Conservation (phyloP, 2,329 filamentous ascomycete species). For the Coleophoma cylindrospora region DNA sequence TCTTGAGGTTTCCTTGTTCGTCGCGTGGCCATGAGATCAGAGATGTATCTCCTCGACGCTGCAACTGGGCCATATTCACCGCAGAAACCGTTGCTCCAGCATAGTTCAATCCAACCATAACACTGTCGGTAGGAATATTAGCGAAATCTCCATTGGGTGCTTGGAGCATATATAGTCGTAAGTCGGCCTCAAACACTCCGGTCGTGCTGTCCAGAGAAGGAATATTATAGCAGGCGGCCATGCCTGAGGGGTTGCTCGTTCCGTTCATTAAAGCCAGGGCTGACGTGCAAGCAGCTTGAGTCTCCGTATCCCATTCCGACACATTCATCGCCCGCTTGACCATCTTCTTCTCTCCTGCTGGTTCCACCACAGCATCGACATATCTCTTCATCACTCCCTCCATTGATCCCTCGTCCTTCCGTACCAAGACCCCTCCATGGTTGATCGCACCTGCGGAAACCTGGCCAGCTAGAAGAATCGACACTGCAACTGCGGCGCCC, state of each 20-base stretch:
- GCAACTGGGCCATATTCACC: slow-evolving; percentile 26
- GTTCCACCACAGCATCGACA: slow-evolving; percentile 23
- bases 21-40: slow-evolving; percentile 21
- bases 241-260: slow-evolving; percentile 67
- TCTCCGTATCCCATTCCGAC: slow-evolving; percentile 50
- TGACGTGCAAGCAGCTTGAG: slow-evolving; percentile 51
- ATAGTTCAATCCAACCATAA: slow-evolving; percentile 51
- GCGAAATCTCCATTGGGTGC: slow-evolving; percentile 47
- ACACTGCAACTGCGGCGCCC: slow-evolving; percentile 10
- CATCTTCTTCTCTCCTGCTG: slow-evolving; percentile 20
- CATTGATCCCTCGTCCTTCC: slow-evolving; percentile 14
- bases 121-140: slow-evolving; percentile 44
- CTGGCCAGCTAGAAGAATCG: slow-evolving; percentile 19
- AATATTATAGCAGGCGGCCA: slow-evolving; percentile 80
- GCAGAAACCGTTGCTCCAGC: slow-evolving; percentile 46
- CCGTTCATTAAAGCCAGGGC: slow-evolving; percentile 49
- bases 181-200: slow-evolving; percentile 71
- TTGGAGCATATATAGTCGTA: slow-evolving; percentile 68
- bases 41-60: slow-evolving; percentile 13
- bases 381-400: slow-evolving; percentile 24
- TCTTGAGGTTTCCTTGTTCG: slow-evolving; percentile 12
- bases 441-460: slow-evolving; percentile 18
- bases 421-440: slow-evolving; percentile 16
- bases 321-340: slow-evolving; percentile 32
- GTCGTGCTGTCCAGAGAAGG: slow-evolving; percentile 61